phyloP scores from a whole-genome alignment of 352 stramenopile species.

The Phytophthora citricola region DNA sequence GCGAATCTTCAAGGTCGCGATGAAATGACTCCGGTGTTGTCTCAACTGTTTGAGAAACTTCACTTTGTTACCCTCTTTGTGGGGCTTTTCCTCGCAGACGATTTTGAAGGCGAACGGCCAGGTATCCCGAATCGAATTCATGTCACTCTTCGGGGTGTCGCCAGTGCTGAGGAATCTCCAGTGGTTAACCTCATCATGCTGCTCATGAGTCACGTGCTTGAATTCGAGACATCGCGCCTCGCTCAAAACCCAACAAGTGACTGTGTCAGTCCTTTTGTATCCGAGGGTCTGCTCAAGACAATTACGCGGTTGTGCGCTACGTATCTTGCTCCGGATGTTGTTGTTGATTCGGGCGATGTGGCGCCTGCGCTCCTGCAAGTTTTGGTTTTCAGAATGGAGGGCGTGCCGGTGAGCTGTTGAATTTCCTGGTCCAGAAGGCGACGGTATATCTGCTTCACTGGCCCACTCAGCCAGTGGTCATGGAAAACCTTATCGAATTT shows the following conservation, averaged over 20 bases:
- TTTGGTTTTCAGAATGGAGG: conserved; percentile 65
- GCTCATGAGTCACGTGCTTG: conserved; percentile 73
- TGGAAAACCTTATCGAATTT: conserved; percentile 85
- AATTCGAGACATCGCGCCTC: conserved; percentile 72
- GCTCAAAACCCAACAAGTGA: conserved; percentile 60
- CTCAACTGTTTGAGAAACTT: conserved; percentile 78
- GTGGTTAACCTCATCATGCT: conserved; percentile 72
- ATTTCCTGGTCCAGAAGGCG: conserved; percentile 74
- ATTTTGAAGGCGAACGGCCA: conserved; percentile 78
- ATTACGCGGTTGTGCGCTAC: conserved; percentile 80
- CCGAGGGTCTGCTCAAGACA: conserved; percentile 75
- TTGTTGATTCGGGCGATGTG: conserved; percentile 47
- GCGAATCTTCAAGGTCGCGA: conserved; percentile 51
- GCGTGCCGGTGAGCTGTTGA: conserved; percentile 61
- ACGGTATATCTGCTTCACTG: conserved; percentile 82
- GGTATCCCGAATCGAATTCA: conserved; percentile 71
- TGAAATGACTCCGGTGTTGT: conserved; percentile 62
- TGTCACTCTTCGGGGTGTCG: conserved; percentile 36
- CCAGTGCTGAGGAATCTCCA: conserved; percentile 32
- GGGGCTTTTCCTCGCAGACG: conserved; percentile 80
- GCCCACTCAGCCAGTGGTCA: conserved; percentile 83
- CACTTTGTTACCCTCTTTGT: conserved; percentile 84
- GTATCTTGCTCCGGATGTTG: conserved; percentile 65
- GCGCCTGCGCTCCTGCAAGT: conserved; percentile 62
- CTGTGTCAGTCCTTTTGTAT: conserved; percentile 81